Conservation (phyloP, 2,329 filamentous ascomycete genomes). For the Zalaria obscura region DNA sequence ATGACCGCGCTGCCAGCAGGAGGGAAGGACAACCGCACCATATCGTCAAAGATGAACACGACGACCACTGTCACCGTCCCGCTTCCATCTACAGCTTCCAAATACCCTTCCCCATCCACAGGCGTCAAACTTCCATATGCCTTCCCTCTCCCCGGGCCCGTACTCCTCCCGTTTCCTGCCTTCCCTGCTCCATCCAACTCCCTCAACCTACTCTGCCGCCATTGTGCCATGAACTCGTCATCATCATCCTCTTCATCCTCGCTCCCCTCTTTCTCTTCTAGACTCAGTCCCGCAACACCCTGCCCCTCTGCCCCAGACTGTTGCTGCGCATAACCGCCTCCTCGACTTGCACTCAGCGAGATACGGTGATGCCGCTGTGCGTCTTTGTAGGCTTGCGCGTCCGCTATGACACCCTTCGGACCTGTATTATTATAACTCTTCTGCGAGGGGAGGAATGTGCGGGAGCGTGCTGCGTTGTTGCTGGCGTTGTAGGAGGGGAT, state of each 20-base stretch:
- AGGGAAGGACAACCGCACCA: constrained; percentile 41
- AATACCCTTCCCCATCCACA: constrained; percentile 80
- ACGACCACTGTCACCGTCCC: constrained; percentile 69
- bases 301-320: no score
- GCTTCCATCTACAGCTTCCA: constrained; percentile 93
- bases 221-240: constrained; percentile 67
- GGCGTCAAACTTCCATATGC: constrained; percentile 65
- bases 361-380: constrained; percentile 15
- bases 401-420: constrained; percentile 77
- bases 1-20: neutral
- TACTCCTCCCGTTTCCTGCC: neutral
- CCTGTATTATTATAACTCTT: constrained; percentile 49
- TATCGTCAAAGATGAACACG: constrained; percentile 82
- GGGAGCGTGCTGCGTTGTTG: constrained; percentile 25
- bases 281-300: constrained; percentile 1
- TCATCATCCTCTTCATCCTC: constrained; percentile 53
- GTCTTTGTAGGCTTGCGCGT: constrained; percentile 56
- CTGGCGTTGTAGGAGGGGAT: constrained; percentile 11
- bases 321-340: no score
- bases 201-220: constrained; percentile 66
- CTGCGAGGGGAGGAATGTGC: constrained; percentile 30
- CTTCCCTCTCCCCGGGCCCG: constrained; percentile 5
- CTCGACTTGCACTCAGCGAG: constrained; percentile 3
- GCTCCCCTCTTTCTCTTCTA: constrained; percentile 31
- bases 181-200: constrained; percentile 44